These are phyloP conservation scores for Silene noctiflora DNA, from an alignment of 179 eudicot genomes.

Conservation along the genomic window DNA sequence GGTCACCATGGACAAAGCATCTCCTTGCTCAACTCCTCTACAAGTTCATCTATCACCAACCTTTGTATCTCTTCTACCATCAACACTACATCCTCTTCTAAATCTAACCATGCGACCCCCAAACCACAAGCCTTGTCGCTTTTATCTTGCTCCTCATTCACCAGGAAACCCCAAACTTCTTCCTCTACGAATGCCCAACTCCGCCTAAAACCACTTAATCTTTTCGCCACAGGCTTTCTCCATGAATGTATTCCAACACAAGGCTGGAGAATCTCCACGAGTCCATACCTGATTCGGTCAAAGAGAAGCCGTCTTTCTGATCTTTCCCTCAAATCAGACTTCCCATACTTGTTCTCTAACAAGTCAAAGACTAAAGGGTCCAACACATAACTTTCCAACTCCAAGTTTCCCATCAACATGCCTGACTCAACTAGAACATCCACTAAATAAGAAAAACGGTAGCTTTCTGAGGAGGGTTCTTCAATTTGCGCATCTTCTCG, in stretches of 20 bases:
- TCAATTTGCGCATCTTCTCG: slow-evolving; percentile 25
- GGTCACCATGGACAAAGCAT: neutral
- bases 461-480: slow-evolving; percentile 23
- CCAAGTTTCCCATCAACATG: slow-evolving; percentile 20
- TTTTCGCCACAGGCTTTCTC: slow-evolving; percentile 31
- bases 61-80: slow-evolving; percentile 56
- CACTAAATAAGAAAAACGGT: slow-evolving; percentile 32
- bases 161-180: slow-evolving; percentile 49
- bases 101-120: slow-evolving; percentile 46
- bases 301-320: slow-evolving; percentile 39
- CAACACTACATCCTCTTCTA: slow-evolving; percentile 43
- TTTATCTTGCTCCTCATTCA: slow-evolving; percentile 43
- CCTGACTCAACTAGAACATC: slow-evolving; percentile 36
- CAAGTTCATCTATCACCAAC: slow-evolving; percentile 51
- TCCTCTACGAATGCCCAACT: slow-evolving; percentile 48
- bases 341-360: slow-evolving; percentile 37
- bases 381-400: slow-evolving; percentile 23
- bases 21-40: slow-evolving; percentile 44
- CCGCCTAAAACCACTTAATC: slow-evolving; percentile 16
- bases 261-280: slow-evolving; percentile 27
- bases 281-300: slow-evolving; percentile 34
- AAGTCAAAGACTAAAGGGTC: slow-evolving; percentile 30
- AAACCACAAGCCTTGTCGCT: slow-evolving; percentile 36
- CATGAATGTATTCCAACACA: slow-evolving; percentile 17
- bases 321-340: slow-evolving; percentile 28